A percentile compares a stretch with the other conserved stretches of the same genome.
phyloP scores from a whole-genome alignment of 257 asterid species.

The Paulownia fortunei region DNA sequence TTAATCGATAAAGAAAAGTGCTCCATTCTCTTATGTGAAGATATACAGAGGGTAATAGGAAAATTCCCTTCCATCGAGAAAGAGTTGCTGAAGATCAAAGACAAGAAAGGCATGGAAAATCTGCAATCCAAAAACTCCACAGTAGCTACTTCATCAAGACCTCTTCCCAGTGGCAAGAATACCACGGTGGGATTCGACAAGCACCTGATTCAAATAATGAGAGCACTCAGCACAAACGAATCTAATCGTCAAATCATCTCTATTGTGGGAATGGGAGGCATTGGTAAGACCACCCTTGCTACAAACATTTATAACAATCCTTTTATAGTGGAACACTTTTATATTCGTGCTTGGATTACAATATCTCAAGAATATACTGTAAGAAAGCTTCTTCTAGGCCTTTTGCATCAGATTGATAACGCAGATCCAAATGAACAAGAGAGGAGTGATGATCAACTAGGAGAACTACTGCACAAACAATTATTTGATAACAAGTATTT shows the following conservation, averaged over 20 bases:
- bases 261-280: slow-evolving; percentile 30
- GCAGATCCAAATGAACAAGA: not conserved
- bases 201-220: not conserved
- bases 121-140: not conserved
- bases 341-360: slow-evolving; percentile 21
- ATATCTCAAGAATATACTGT: slow-evolving; percentile 1
- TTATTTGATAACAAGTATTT: not conserved
- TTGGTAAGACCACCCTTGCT: slow-evolving; percentile 30
- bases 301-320: not conserved
- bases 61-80: not conserved
- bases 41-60: not conserved
- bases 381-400: not conserved
- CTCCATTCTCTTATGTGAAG: not conserved
- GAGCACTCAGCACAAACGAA: not conserved
- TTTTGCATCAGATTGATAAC: not conserved
- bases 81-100: not conserved
- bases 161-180: not conserved
- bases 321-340: not conserved
- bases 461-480: not conserved
- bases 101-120: not conserved
- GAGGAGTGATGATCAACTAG: not conserved
- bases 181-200: not conserved
- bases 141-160: not conserved
- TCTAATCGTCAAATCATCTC: not conserved
- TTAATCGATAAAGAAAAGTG: not conserved